phyloP scores from a whole-genome alignment of 495 filamentous ascomycete species.

The Lasiosphaeriaceae sp. region DNA sequence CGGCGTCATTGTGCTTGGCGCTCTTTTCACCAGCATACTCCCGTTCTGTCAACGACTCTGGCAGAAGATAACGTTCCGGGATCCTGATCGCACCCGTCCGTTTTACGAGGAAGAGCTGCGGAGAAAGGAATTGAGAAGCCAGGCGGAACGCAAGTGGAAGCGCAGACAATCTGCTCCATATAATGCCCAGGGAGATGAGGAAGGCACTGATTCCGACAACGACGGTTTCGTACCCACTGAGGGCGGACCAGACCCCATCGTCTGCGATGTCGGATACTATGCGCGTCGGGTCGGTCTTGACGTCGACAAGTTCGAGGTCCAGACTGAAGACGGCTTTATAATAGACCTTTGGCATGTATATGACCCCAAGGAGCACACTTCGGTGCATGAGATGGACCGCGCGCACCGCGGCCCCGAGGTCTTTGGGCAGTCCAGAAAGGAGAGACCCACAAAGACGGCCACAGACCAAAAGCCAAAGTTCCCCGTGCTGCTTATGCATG shows the following conservation, averaged over 20 bases:
- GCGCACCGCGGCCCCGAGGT: conserved; percentile 40
- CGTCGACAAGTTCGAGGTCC: conserved; percentile 75
- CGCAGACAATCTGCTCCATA: conserved; percentile 31
- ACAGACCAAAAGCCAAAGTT: conserved; percentile 58
- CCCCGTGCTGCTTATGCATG: conserved; percentile 85
- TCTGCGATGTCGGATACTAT: conserved; percentile 83
- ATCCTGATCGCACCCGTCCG: conserved; percentile 56
- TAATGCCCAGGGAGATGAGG: conserved; percentile 20
- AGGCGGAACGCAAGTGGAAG: conserved; percentile 60
- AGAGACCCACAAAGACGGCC: conserved; percentile 20
- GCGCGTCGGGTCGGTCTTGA: conserved; percentile 85
- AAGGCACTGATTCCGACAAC: conserved; percentile 30
- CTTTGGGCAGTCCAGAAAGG: conserved; percentile 20
- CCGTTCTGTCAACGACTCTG: conserved; percentile 43
- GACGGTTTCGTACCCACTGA: conserved; percentile 67
- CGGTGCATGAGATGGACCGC: conserved; percentile 33
- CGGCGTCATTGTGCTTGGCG: conserved; percentile 67
- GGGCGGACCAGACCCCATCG: conserved; percentile 72
- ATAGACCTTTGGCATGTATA: conserved; percentile 87
- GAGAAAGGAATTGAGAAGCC: conserved; percentile 47
- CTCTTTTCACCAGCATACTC: conserved; percentile 59
- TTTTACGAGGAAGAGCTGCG: conserved; percentile 67
- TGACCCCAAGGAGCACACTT: conserved; percentile 69
- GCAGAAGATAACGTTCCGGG: conserved; percentile 46
- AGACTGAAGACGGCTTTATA: conserved; percentile 94